phyloP scores from a whole-genome alignment of 2,329 filamentous ascomycete genomes.

The Beauveria sp. region DNA sequence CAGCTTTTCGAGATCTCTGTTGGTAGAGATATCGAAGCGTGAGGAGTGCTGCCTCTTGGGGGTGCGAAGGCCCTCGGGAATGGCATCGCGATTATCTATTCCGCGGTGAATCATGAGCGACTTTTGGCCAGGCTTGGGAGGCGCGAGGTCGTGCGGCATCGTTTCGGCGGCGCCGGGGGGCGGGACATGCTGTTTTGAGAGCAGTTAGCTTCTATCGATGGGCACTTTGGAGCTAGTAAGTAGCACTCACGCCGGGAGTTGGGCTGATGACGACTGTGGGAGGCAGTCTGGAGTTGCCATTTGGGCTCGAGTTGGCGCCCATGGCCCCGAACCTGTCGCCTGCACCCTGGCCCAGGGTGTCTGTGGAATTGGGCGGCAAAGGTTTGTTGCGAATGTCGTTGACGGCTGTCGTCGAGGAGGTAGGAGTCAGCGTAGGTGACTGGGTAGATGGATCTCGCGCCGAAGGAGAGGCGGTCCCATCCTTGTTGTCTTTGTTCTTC shows the following conservation, averaged over 20 bases:
- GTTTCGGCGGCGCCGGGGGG: conserved; percentile 91
- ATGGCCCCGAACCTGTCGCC: conserved; percentile 35
- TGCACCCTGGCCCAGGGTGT: conserved; percentile 25
- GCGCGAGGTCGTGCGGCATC: conserved; percentile 94
- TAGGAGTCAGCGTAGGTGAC: conserved; percentile 65
- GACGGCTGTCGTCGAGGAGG: conserved; percentile 81
- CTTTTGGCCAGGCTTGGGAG: conserved; percentile 86
- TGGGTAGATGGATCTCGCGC: conserved; percentile 47
- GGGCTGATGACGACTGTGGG: conserved; percentile 93
- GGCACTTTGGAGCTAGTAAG: conserved; percentile 1
- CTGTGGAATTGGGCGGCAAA: conserved; percentile 49
- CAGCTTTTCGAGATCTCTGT: conserved; percentile 92
- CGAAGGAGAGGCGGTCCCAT: conserved; percentile 74
- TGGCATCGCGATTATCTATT: conserved; percentile 83
- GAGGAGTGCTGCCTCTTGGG: conserved; percentile 97
- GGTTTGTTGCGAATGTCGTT: conserved; percentile 82
- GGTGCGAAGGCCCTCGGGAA: conserved; percentile 88
- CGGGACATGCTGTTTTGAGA: conserved; percentile 65
- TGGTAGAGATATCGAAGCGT: conserved; percentile 93
- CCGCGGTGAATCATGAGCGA: conserved; percentile 75
- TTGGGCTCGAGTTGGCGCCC: conserved; percentile 28
- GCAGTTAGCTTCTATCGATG: neutral
- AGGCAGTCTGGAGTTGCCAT: conserved; percentile 44
- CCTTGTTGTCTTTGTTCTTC: conserved; percentile 65
- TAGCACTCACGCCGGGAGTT: conserved; percentile 69